Base-by-base conservation (phyloP, 2,329 filamentous ascomycete genomes). In the Didymella sp. region DNA sequence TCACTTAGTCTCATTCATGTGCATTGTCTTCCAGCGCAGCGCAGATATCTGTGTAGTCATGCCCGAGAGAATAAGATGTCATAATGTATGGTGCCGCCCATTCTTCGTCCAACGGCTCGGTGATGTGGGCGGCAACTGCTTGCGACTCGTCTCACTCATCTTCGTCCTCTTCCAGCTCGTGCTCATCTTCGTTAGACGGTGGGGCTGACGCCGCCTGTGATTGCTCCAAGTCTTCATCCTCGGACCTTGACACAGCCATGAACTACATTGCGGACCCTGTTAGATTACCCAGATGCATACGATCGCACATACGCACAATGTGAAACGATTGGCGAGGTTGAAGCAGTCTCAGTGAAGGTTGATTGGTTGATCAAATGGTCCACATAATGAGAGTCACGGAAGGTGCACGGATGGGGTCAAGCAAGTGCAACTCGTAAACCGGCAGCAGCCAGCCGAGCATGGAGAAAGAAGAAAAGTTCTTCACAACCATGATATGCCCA, bases 331-430 rank as follows among this genome's bases (percentile, higher is more conserved):
- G 8, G 22, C 51, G 38, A 43, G 38, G 38, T 43, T 43, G 28
- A 54, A 37, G 43, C 35, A 47, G 28, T 21, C 9, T 28, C 6
- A 17, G n/a, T 31, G 17, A 19, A 9, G 21, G 30, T 45, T 28
- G 44, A 33, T 37, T 40, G 51, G 44, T 42, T 30, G 51, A 54
- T 54, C 51, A 54, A 48, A 48, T 44, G 30, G 37, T 54, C 51
- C 51, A 48, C 51, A 31, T 46, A 17, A 8, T 17, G 46, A 41
- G 27, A 7, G 24, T 25, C 22, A 31, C 42, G 50, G 31, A 22
- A 41, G 37, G 51, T 22, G 51, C 51, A 54, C 51, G 51, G 51
- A 47, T 43, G 51, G 43, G 51, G 43, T 47, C 15, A 11, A 17
- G 21, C 7, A 37, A 28, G 37, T 42, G 28, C 24, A 30, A 21